Conservation (phyloP, 305 asterid genomes). For the Petunia hybrid region DNA sequence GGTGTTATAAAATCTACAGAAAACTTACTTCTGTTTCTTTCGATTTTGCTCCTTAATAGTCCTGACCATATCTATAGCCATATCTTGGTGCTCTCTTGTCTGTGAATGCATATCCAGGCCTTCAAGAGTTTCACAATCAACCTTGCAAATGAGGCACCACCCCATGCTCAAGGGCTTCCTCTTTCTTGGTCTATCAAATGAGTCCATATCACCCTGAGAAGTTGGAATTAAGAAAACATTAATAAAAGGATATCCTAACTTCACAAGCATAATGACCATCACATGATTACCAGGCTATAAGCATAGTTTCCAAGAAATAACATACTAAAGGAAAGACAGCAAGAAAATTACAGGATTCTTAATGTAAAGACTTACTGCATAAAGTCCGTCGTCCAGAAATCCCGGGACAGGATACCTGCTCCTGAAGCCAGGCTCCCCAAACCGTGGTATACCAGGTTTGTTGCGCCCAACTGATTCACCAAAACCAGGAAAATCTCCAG, state of each 20-base stretch:
- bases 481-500: slow-evolving; percentile 55
- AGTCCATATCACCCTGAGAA: slow-evolving; percentile 65
- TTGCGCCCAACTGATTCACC: slow-evolving; percentile 57
- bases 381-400: slow-evolving; percentile 53
- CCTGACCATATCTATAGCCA: slow-evolving; percentile 81
- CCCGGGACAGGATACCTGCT: slow-evolving; percentile 65
- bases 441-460: slow-evolving; percentile 53
- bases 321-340: slow-evolving; percentile 22
- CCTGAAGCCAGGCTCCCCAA: slow-evolving; percentile 71
- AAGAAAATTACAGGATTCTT: slow-evolving; percentile 20
- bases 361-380: slow-evolving; percentile 55
- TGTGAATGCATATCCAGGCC: slow-evolving; percentile 89
- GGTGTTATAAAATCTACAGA: slow-evolving; percentile 33
- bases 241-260: not conserved
- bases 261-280: slow-evolving; percentile 23
- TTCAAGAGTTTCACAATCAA: slow-evolving; percentile 88
- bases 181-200: slow-evolving; percentile 71
- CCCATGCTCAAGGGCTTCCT: slow-evolving; percentile 71
- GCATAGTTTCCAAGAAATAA: slow-evolving; percentile 25
- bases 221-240: slow-evolving; percentile 14
- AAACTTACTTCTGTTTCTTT: slow-evolving; percentile 66
- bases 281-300: slow-evolving; percentile 26
- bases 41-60: slow-evolving; percentile 73
- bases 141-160: slow-evolving; percentile 90
- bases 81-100: slow-evolving; percentile 88